Evolutionary conservation across 2,329 filamentous ascomycete genomes (phyloP), one percentile per base, ranked within the genome.

Genomic region (Trichoderma lentiforme): DNA sequence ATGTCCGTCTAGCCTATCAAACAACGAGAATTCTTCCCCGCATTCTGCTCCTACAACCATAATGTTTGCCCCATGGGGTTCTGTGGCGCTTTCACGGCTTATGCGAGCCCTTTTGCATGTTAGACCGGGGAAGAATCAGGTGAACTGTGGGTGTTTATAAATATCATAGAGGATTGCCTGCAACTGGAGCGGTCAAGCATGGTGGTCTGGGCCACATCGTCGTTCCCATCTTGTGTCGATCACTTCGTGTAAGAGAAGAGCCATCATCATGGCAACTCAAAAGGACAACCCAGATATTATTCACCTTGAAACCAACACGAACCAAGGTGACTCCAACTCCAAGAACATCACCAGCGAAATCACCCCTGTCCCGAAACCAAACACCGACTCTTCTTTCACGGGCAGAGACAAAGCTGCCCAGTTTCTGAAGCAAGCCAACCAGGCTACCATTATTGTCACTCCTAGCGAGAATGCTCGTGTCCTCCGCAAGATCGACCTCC

Each of bases 401-500:
- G 75, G 73, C 24, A 74, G 76, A 30, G 85, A 87, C 78, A 85
- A 85, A 74, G 86, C 86, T 8, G 82, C 85, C 21, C 80, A 85
- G 69, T 79, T 88, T 56, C 79, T 88, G 51, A 83, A 83, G 66
- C 80, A 84, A 28, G 80, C 81, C 3, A 84, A 82, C 9, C 80
- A 84, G 3, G 21, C 57, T 57, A 81, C 81, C 2, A 81, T 88
- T 39, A 76, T 84, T 53, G 82, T 89, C 7, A 86, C 86, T 0
- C 80, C 84, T 0, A 84, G 83, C 63, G 87, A 88, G 74, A 88
- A 89, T 77, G 81, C 81, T 65, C 81, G 83, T 53, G 83, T 78
- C 39, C 74, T 85, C n/a, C 79, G 78, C 26, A 80, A 80, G n/a
- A 87, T 88, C 61, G 86, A 89, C 74, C 74, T 78, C 11, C 84